These are phyloP conservation scores for Colletotrichum tofieldiae DNA, from an alignment of 2,329 filamentous ascomycete genomes.

Conservation along the genomic window DNA sequence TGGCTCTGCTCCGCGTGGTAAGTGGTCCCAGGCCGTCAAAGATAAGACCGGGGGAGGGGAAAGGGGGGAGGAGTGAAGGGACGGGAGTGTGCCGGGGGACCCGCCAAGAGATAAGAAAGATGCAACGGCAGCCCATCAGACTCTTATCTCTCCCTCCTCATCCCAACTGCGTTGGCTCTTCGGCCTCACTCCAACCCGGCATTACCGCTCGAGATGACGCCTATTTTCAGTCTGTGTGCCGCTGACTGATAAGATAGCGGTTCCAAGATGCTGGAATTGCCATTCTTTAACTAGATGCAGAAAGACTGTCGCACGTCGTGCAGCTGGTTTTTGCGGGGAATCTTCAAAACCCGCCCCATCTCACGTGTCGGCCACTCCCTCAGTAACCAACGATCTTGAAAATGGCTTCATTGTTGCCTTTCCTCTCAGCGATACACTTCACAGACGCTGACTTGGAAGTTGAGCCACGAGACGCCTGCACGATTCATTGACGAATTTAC, in stretches of 20 bases:
- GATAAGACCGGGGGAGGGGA: conserved; percentile 28
- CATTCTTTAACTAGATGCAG: conserved; percentile 30
- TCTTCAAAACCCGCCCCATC: neutral
- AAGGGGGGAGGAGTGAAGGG: neutral
- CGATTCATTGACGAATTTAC: conserved; percentile 6
- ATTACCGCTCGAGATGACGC: conserved; percentile 18
- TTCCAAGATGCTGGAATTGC: conserved; percentile 18
- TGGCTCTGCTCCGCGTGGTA: neutral
- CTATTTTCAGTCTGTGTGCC: neutral
- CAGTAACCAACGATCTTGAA: neutral
- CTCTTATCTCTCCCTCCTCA: conserved; percentile 26
- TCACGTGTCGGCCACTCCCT: neutral
- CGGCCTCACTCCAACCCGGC: conserved; percentile 9
- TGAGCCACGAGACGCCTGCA: no score
- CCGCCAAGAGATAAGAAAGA: conserved; percentile 41
- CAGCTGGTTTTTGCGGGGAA: conserved; percentile 34
- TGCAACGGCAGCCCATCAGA: conserved; percentile 23
- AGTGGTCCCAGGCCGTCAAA: conserved; percentile 16
- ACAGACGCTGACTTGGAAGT: neutral
- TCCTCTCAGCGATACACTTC: neutral
- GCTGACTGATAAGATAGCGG: conserved; percentile 30
- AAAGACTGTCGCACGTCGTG: conserved; percentile 31
- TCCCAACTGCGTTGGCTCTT: neutral
- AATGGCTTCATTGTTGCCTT: neutral
- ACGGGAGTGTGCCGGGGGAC: conserved; percentile 12